Evolutionary conservation across 2,329 filamentous ascomycete genomes (phyloP).

Genomic region (Cladobotryum mycophilum): DNA sequence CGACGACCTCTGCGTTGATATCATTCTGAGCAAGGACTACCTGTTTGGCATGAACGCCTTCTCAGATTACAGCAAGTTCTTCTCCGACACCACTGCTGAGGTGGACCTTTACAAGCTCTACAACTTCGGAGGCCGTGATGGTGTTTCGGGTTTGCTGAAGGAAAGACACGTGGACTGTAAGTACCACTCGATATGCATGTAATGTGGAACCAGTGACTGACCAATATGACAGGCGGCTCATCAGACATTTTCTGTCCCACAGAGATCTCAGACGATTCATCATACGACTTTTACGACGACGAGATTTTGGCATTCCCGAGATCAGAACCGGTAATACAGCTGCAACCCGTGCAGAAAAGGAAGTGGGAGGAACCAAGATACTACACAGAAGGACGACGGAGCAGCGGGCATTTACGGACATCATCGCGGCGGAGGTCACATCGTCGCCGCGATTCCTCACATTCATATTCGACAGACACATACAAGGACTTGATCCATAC

Average conservation of each 20-base stretch:
- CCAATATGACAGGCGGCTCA: too few species aligned
- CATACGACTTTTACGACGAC: neutral
- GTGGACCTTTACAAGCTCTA: neutral
- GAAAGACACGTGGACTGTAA: too few species aligned
- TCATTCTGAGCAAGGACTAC: slow-evolving; percentile 12
- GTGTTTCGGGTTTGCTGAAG: too few species aligned
- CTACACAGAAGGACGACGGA: too few species aligned
- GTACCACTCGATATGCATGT: too few species aligned
- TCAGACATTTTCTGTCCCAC: too few species aligned
- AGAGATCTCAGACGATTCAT: too few species aligned
- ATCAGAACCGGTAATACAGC: neutral
- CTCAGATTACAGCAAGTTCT: slow-evolving; percentile 4
- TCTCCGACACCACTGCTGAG: neutral
- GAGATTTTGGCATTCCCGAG: neutral
- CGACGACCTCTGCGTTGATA: slow-evolving; percentile 4
- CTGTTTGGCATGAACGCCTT: slow-evolving; percentile 10
- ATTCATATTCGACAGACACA: neutral
- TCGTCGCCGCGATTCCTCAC: too few species aligned
- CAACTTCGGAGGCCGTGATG: neutral
- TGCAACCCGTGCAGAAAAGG: neutral
- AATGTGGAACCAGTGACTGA: too few species aligned
- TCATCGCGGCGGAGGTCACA: too few species aligned
- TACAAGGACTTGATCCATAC: neutral
- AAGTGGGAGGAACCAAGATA: neutral
- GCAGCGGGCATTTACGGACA: too few species aligned